Conservation (phyloP, 2,329 filamentous ascomycete genomes). For the Alternaria triticimaculans region DNA sequence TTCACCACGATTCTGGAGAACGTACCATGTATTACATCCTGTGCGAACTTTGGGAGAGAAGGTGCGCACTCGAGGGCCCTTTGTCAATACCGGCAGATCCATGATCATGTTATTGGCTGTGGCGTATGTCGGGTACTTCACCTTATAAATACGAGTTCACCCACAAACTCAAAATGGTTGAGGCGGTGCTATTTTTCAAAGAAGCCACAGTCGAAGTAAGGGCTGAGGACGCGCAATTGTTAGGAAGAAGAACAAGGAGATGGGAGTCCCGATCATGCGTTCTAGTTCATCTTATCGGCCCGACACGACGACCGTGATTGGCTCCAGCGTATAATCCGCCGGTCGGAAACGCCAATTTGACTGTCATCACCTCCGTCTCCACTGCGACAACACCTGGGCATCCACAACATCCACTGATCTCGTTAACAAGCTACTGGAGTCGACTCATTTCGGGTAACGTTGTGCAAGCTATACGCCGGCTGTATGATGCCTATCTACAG, state of each 20-base stretch:
- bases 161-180: background rate
- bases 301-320: background rate
- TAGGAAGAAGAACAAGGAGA: background rate
- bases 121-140: background rate
- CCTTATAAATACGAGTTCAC: background rate
- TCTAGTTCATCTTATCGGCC: background rate
- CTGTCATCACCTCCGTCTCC: background rate
- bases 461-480: background rate
- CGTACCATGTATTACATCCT: constrained; percentile 18
- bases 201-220: constrained; percentile 1
- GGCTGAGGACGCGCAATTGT: background rate
- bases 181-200: background rate
- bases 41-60: constrained; percentile 13
- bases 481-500: background rate
- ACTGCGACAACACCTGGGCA: background rate
- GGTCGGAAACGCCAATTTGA: background rate
- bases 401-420: background rate
- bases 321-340: background rate
- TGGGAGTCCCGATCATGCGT: background rate
- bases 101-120: constrained; percentile 2
- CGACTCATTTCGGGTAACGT: background rate
- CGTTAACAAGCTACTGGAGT: background rate
- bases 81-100: background rate
- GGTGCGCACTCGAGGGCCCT: constrained; percentile 6
- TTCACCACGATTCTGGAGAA: background rate